Conservation (phyloP, 331 rosid genomes). For the Prunus yedoensis region DNA sequence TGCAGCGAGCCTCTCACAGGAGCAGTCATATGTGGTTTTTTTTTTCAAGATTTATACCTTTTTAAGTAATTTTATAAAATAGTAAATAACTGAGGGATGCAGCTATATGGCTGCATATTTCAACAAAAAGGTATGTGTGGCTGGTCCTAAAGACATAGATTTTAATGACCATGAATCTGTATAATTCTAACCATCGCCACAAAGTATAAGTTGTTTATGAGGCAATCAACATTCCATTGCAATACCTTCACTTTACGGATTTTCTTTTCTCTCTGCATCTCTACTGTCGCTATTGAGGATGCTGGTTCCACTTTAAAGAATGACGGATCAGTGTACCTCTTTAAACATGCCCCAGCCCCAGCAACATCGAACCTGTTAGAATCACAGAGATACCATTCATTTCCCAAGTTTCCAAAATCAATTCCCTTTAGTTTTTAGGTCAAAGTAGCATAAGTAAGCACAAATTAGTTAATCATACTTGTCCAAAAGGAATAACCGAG, state of each 20-base stretch:
- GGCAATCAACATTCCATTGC: conserved; percentile 17
- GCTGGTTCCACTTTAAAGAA: conserved; percentile 63
- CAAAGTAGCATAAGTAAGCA: conserved; percentile 13
- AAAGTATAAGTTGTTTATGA: background rate
- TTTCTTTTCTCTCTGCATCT: conserved; percentile 63
- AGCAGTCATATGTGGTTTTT: background rate
- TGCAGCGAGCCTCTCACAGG: background rate
- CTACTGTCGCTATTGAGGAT: conserved; percentile 33
- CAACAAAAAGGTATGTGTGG: background rate
- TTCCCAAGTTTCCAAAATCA: conserved; percentile 17
- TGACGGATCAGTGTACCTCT: conserved; percentile 97
- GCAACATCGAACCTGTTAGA: conserved; percentile 89
- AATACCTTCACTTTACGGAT: conserved; percentile 70
- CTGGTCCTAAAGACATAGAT: background rate
- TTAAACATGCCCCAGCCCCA: conserved; percentile 95
- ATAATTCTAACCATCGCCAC: background rate
- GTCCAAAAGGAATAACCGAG: conserved; percentile 87
- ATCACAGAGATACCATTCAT: conserved; percentile 17
- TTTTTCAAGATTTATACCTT: background rate
- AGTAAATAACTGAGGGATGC: background rate
- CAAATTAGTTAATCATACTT: conserved; percentile 54
- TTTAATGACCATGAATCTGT: background rate
- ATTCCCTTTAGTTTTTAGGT: background rate
- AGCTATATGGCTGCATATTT: background rate
- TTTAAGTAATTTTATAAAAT: background rate